phyloP scores from a whole-genome alignment of 495 filamentous ascomycete species.

The Neurospora sp. region DNA sequence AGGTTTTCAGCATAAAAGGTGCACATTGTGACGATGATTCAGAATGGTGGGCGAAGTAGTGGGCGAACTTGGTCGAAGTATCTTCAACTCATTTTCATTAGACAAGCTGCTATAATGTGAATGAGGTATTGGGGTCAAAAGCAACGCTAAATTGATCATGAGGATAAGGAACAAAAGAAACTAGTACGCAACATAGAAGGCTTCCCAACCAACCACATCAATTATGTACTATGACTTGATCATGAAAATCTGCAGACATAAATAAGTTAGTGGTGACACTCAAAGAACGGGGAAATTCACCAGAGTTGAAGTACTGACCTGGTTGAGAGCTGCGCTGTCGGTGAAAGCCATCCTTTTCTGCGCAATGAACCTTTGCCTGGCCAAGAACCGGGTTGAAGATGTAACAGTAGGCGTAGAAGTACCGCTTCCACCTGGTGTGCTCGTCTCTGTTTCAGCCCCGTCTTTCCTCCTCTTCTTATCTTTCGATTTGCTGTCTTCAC shows the following conservation, averaged over 20 bases:
- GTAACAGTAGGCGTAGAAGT: slow-evolving; percentile 29
- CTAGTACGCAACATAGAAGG: not conserved
- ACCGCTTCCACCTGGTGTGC: slow-evolving; percentile 10
- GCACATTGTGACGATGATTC: not conserved
- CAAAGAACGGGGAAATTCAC: not conserved
- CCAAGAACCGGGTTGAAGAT: slow-evolving; percentile 47
- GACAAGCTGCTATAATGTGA: not conserved
- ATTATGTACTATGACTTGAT: slow-evolving; percentile 39
- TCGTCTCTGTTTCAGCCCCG: slow-evolving; percentile 15
- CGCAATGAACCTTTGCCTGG: slow-evolving; percentile 62
- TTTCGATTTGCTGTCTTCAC: slow-evolving; percentile 10
- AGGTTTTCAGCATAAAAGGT: not conserved
- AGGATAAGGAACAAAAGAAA: not conserved
- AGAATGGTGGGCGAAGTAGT: not conserved
- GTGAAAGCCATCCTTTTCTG: slow-evolving; percentile 68
- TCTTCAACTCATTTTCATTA: not conserved
- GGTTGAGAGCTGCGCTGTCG: slow-evolving; percentile 63
- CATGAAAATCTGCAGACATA: slow-evolving; percentile 59
- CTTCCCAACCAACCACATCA: not conserved
- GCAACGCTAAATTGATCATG: not conserved
- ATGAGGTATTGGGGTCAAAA: not conserved
- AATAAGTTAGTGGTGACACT: slow-evolving; percentile 14
- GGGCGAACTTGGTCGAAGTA: not conserved
- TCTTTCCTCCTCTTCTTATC: slow-evolving; percentile 19
- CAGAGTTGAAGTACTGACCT: slow-evolving; percentile 40